Conservation (phyloP, 2,329 filamentous ascomycete species). For the Alternaria burnsii region DNA sequence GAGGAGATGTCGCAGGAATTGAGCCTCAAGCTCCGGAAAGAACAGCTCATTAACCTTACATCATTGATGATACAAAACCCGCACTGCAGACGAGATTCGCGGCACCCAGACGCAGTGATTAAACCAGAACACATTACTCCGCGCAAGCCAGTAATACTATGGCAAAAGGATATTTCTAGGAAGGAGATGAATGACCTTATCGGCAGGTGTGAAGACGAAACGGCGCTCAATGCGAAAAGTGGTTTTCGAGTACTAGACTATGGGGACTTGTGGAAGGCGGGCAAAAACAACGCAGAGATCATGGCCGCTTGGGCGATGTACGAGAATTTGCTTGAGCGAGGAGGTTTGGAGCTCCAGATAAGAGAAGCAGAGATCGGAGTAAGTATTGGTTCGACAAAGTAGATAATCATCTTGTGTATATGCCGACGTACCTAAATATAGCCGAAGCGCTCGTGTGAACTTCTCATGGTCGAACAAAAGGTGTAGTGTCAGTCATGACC, state of each 20-base stretch:
- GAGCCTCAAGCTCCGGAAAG: not conserved
- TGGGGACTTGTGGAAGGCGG: not conserved
- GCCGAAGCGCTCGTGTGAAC: not conserved
- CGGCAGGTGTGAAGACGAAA: not conserved
- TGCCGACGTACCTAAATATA: not conserved
- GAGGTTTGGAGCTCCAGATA: not conserved
- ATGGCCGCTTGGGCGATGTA: not conserved
- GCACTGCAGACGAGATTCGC: not conserved
- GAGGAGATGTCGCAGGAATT: not conserved
- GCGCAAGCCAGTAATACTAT: not conserved
- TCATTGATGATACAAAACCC: not conserved
- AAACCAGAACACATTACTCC: not conserved
- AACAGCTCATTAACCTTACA: not conserved
- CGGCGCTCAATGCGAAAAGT: not conserved
- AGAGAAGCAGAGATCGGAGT: not conserved
- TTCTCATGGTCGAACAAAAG: not conserved
- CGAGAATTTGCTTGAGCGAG: not conserved
- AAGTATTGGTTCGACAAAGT: not conserved
- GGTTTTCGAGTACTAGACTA: not conserved
- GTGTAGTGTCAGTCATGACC: too few relatives aligned
- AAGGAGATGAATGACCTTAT: not conserved
- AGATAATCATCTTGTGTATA: not conserved
- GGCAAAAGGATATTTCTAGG: not conserved
- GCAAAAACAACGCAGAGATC: not conserved
- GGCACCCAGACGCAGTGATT: not conserved